A percentile compares a stretch with the other conserved stretches of the same genome.
These are phyloP conservation scores for Aquanectria penicillioides DNA, from an alignment of 2,329 filamentous ascomycete genomes.

Conservation along the genomic window DNA sequence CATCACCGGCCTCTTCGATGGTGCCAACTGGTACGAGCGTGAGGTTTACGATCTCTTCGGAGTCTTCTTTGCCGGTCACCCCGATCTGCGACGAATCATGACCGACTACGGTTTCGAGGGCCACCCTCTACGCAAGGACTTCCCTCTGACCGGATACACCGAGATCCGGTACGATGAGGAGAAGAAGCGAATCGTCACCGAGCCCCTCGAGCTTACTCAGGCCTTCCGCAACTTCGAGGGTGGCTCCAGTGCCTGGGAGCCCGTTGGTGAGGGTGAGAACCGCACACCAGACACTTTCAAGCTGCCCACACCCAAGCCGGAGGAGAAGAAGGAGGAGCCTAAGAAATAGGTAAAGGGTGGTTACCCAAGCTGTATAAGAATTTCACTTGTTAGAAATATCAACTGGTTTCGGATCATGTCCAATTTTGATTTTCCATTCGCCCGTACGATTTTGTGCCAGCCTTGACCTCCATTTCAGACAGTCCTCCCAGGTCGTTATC, in stretches of 20 bases:
- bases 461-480: neutral
- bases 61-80: conserved; percentile 95
- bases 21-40: conserved; percentile 98
- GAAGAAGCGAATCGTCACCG: conserved; percentile 99
- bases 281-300: conserved; percentile 90
- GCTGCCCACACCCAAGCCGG: conserved; percentile 93
- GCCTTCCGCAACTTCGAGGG: conserved; percentile 99
- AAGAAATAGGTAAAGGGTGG: conserved; percentile 82
- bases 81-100: conserved; percentile 97
- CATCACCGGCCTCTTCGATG: conserved; percentile 86
- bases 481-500: no score
- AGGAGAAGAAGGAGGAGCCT: conserved; percentile 87
- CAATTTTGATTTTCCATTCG: conserved; percentile 2
- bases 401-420: conserved; percentile 36
- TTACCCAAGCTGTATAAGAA: conserved; percentile 45
- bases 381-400: conserved; percentile 45
- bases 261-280: conserved; percentile 74
- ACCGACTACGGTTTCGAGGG: conserved; percentile 99
- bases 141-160: conserved; percentile 97
- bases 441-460: conserved; percentile 23
- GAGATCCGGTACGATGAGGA: conserved; percentile 98
- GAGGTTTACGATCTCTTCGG: conserved; percentile 98
- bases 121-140: conserved; percentile 96
- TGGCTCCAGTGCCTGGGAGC: conserved; percentile 77
- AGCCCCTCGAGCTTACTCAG: conserved; percentile 96